Base-by-base conservation (phyloP, 2,329 filamentous ascomycete species). In the Colletotrichum musae region DNA sequence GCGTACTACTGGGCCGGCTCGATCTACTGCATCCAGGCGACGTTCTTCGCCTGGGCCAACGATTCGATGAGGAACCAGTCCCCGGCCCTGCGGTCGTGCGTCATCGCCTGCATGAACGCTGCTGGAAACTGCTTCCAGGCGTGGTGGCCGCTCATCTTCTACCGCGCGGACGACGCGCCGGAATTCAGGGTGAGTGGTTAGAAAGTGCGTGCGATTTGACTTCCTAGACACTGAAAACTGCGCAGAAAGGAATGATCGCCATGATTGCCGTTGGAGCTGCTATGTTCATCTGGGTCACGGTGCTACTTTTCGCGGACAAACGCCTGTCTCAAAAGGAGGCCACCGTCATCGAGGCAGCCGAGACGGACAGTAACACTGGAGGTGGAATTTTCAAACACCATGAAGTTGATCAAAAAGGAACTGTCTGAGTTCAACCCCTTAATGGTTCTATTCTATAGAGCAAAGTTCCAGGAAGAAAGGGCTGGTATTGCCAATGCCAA, bases 71-170 rank as follows among this genome's bases (percentile, higher is more conserved):
- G 48, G 1, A 58, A 64, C 3, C 36, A 64, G 10, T 56, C 51
- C 7, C 60, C 41, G 18, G 53, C 51, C 18, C 41, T 57, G 5
- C 53, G 60, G n/a, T 32, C 60, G 0, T 64, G 51, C 41, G 60
- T 64, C 13, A 58, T 64, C 50, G 60, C 60, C 24, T 64, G 51
- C 52, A 64, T 64, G 60, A 64, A 64, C 13, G 58, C 58, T 4
- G 58, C 58, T n/a, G 58, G 58, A 6, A 61, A 61, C 10, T 61
- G 58, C 24, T 61, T 61, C 24, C 58, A 61, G 36, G 58, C 58
- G 5, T 61, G 58, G 58, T 61, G 58, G 58, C 58, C 48, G 21
- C 58, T 61, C 5, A 61, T 61, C 16, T 61, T 61, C 15, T 61
- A 39, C 47, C 47, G 58, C 15, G 58, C 48, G 10, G 48, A 53